These are phyloP conservation scores for Colletotrichum sp. DNA, from an alignment of 2,329 filamentous ascomycete genomes.

Conservation along the genomic window DNA sequence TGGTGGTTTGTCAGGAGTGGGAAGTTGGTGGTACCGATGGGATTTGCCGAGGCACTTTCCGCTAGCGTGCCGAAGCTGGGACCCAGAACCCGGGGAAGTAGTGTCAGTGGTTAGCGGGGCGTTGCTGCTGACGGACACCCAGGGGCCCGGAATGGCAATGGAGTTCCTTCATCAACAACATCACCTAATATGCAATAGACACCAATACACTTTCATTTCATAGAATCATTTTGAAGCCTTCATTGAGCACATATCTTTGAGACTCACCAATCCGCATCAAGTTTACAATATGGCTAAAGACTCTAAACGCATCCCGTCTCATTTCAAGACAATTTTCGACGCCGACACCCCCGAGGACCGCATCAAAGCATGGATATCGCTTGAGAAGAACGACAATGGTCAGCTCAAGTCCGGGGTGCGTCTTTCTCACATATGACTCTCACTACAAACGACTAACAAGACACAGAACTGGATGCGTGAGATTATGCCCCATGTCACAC, in stretches of 20 bases:
- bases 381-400: constrained; percentile 30
- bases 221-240: background rate
- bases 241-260: background rate
- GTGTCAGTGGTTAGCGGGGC: background rate
- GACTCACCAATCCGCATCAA: background rate
- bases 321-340: constrained; percentile 37
- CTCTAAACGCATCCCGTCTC: constrained; percentile 76
- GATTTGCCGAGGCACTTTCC: constrained; percentile 16
- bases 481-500: constrained; percentile 45
- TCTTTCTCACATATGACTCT: background rate
- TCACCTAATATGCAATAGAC: background rate
- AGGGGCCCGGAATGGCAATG: background rate
- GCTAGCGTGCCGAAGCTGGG: constrained; percentile 15
- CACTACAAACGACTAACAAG: background rate
- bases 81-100: constrained; percentile 14
- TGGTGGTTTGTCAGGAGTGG: constrained; percentile 2
- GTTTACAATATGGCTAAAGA: constrained; percentile 72
- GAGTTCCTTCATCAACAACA: background rate
- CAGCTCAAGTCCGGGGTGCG: constrained; percentile 35
- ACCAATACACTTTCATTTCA: background rate
- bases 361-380: constrained; percentile 34
- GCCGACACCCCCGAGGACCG: constrained; percentile 28
- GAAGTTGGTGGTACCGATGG: background rate
- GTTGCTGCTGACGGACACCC: background rate
- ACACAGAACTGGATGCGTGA: constrained; percentile 49